Percentiles rank a stretch among this genome's conserved stretches.
Evolutionary conservation across 139 green algal genomes (phyloP).

Genomic region (Volvox africanus): DNA sequence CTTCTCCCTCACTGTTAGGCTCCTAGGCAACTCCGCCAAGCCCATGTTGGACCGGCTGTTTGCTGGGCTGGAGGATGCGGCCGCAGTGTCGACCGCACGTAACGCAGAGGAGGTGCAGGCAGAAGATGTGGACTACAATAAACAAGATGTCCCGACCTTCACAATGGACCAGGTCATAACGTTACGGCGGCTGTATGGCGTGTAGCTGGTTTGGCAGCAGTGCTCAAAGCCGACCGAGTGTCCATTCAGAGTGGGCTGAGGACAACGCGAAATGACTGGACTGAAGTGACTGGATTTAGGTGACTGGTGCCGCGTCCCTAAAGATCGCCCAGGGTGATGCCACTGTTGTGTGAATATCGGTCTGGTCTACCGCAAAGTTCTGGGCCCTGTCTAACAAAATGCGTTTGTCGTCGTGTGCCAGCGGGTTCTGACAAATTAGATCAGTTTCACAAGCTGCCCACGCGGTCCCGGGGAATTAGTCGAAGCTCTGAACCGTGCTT

Average conservation of each 20-base stretch:
- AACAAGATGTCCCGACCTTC: not conserved
- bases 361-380: too few relatives aligned
- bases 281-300: too few relatives aligned
- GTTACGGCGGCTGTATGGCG: not conserved
- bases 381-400: too few relatives aligned
- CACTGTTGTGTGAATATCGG: too few relatives aligned
- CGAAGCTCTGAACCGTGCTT: slow-evolving; percentile 96
- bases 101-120: not conserved
- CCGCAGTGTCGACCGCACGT: not conserved
- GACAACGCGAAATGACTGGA: too few relatives aligned
- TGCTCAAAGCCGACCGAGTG: too few relatives aligned
- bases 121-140: not conserved
- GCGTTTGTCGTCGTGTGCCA: too few relatives aligned
- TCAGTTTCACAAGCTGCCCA: slow-evolving; percentile 61
- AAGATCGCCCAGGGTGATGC: too few relatives aligned
- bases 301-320: too few relatives aligned
- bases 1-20: slow-evolving; percentile 48
- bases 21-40: slow-evolving; percentile 44
- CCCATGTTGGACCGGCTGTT: slow-evolving; percentile 25
- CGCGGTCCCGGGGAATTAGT: slow-evolving; percentile 94
- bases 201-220: not conserved
- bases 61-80: not conserved
- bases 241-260: too few relatives aligned
- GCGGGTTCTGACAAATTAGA: too few relatives aligned
- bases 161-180: not conserved